A percentile compares a stretch with the other conserved stretches of the same genome.
Conservation (phyloP, 805 yeast genomes). For the Ogataea chonburiensis region DNA sequence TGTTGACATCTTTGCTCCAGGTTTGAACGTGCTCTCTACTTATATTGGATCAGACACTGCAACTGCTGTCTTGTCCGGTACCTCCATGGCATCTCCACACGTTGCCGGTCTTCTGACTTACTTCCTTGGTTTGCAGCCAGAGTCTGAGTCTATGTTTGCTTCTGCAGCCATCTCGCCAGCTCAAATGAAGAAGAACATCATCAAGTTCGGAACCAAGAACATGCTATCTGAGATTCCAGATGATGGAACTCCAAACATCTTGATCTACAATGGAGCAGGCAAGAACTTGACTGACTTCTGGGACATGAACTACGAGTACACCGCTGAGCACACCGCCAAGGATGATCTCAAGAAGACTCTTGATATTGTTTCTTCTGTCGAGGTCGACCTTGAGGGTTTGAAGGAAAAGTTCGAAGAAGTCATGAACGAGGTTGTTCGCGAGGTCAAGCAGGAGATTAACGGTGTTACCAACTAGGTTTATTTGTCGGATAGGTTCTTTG, state of each 20-base stretch:
- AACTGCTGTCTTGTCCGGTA: slow-evolving; percentile 86
- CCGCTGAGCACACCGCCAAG: slow-evolving; percentile 6
- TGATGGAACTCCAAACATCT: slow-evolving; percentile 67
- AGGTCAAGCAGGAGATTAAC: slow-evolving; percentile 21
- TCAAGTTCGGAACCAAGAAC: slow-evolving; percentile 64
- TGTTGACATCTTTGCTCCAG: slow-evolving; percentile 97
- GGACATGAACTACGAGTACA: slow-evolving; percentile 32
- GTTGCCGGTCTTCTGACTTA: slow-evolving; percentile 90
- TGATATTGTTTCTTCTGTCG: slow-evolving; percentile 23
- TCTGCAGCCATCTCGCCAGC: slow-evolving; percentile 62
- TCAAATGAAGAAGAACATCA: slow-evolving; percentile 72
- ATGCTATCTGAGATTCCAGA: slow-evolving; percentile 61
- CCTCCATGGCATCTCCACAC: slow-evolving; percentile 98
- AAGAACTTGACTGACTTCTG: slow-evolving; percentile 66
- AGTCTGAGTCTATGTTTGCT: slow-evolving; percentile 60
- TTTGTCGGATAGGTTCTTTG: slow-evolving; percentile 5
- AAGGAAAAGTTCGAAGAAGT: slow-evolving; percentile 24
- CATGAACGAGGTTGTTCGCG: slow-evolving; percentile 24
- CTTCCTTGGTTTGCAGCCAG: slow-evolving; percentile 84
- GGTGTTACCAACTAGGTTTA: slow-evolving; percentile 12
- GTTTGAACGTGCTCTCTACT: slow-evolving; percentile 82
- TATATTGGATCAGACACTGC: slow-evolving; percentile 75
- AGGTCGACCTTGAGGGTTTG: slow-evolving; percentile 19
- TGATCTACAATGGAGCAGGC: slow-evolving; percentile 83
- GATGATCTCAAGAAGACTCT: slow-evolving; percentile 25